Conservation (phyloP, 768 basidiomycete species). For the Leucocoprinus leucothites region DNA sequence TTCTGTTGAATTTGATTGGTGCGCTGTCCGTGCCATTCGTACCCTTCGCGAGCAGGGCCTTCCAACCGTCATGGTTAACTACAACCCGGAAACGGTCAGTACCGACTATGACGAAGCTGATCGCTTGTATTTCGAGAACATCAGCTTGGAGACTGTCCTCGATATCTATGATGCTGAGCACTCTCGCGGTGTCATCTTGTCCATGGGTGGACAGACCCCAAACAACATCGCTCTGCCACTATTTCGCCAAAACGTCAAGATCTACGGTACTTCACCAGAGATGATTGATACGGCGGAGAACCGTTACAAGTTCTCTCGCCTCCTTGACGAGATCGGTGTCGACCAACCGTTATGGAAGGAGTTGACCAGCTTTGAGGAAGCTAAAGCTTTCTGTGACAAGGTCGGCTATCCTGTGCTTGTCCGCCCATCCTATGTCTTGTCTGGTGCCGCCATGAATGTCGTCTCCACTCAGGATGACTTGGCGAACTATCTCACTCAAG, state of each 20-base stretch:
- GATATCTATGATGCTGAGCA: constrained; percentile 94
- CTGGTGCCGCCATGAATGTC: constrained; percentile 99
- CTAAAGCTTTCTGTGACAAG: constrained; percentile 83
- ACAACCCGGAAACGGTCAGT: constrained; percentile 98
- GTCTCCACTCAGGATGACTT: constrained; percentile 92
- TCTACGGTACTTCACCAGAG: constrained; percentile 97
- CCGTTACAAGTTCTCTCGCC: constrained; percentile 97
- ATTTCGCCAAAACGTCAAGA: constrained; percentile 97
- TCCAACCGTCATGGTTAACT: constrained; percentile 99
- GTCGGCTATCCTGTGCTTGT: constrained; percentile 97
- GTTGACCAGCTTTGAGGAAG: constrained; percentile 86
- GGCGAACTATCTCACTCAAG: constrained; percentile 88
- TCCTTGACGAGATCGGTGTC: constrained; percentile 96
- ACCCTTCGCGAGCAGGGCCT: constrained; percentile 93
- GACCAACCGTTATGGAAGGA: constrained; percentile 99
- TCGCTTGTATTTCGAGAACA: constrained; percentile 98
- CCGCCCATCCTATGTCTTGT: constrained; percentile 97
- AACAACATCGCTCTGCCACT: constrained; percentile 97
- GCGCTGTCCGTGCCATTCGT: constrained; percentile 94
- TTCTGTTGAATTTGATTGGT: constrained; percentile 99
- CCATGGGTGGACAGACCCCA: constrained; percentile 98
- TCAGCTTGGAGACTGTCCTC: constrained; percentile 92
- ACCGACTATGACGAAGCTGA: constrained; percentile 99
- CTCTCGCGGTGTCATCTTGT: constrained; percentile 88
- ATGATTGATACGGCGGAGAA: constrained; percentile 99